Evolutionary conservation across 805 yeast genomes (phyloP), one percentile per base, ranked within the genome.

Genomic region (Pichia ethanolica): DNA sequence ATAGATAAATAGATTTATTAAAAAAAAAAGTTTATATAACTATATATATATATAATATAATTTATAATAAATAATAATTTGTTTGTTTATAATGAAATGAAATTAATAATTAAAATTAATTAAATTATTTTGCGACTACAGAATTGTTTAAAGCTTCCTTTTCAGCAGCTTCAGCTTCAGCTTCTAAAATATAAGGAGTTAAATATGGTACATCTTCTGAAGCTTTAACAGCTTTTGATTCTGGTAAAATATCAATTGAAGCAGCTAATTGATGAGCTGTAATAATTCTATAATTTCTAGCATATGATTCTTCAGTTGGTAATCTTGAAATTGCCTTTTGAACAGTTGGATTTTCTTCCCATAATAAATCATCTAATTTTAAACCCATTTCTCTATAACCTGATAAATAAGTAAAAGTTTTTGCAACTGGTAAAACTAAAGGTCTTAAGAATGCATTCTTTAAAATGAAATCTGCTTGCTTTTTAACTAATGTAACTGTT

Each of bases 361-460:
- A 71, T 56, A 91, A 68, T 63, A 91, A 72, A 70, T 93, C 99
- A 67, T 91, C 93, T 64, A 85, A 82, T 71, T 85, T 88, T 62
- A 93, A 79, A 48, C 99, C 99, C 74, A 93, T 71, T 70, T 89
- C 81, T 77, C 98, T 86, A 86, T 93, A 93, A 52, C 98, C 98
- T 50, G 96, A 77, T 57, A 78, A 76, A 58, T 82, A 73, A 59
- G 78, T 73, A 71, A 84, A 90, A 59, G 79, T 73, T 64, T 82
- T 79, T 43, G 97, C 86, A 38, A 83, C 76, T 56, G 99, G 98
- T 34, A 83, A 77, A 56, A 86, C 74, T 58, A 90, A 68, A 66
- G 83, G 81, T 57, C 86, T 78, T 64, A 93, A 79, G 45, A 80
- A 65, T 48, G 98, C 96, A 57, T 89, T 79, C 59, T 82, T 83